Base-by-base conservation (phyloP, 352 stramenopile species). In the Globisporangium emineosum region DNA sequence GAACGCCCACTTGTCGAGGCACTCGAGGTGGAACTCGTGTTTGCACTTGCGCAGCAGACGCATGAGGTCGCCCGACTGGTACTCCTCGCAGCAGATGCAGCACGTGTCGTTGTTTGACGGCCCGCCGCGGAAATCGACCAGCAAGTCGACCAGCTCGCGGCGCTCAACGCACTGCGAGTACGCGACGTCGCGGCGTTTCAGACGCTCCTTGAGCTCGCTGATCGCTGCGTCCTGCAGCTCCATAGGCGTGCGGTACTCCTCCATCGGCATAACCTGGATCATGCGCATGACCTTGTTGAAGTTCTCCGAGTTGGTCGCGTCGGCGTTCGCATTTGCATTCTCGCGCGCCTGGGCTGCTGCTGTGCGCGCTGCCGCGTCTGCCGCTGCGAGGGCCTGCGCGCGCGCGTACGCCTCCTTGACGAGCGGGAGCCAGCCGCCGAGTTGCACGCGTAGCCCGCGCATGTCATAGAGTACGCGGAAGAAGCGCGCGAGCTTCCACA, bases 1-100 rank as follows among this genome's bases (percentile, higher is more conserved):
- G 68, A 93, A 90, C 13, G 86, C 85, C 88, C 88, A 96, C 67
- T 91, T 90, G 73, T 96, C 88, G 49, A 96, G 75, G 73, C 88
- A 96, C 70, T 96, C 88, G 50, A 96, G 68, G 58, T 96, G 88
- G 66, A 94, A 96, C 69, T 93, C 84, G 76, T 96, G 88, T 63
- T 92, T 91, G 70, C 88, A 96, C 65, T 80, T 88, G 60, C 78
- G 77, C 53, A 96, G 70, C 50, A 93, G 69, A 56, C 88, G 85
- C 69, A 94, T 73, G 33, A 88, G 72, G 56, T 96, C 87, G 30
- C 81, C 87, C 40, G 74, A 81, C 64, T 85, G 74, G 66, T 94
- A 96, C 72, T 91, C 83, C 43, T 96, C 87, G 62, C 81, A 92
- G 78, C 88, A 96, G 62, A 96, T 96, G 62, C 83, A 91, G 73